A percentile compares a stretch with the other conserved stretches of the same genome.
phyloP scores from a whole-genome alignment of 768 basidiomycete species.

The Guyanaporus albipodus region DNA sequence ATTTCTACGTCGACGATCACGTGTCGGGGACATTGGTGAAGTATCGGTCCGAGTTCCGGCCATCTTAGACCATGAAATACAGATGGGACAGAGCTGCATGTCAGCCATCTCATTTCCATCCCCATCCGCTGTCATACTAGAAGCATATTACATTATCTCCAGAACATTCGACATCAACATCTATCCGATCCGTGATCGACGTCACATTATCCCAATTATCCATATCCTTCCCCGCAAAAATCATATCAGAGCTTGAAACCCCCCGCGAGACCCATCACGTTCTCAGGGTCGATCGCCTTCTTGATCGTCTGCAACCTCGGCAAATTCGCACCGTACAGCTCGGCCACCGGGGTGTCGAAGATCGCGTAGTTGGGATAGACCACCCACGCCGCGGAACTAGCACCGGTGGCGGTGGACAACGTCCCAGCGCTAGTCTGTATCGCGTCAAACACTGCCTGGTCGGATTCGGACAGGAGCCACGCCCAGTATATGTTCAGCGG shows the following conservation, averaged over 20 bases:
- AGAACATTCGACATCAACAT: no score
- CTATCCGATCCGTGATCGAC: no score
- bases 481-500: constrained; percentile 45
- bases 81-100: no score
- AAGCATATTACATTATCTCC: no score
- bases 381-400: constrained; percentile 23
- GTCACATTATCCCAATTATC: no score
- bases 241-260: constrained; percentile 56
- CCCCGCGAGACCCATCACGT: constrained; percentile 60
- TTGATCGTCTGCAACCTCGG: constrained; percentile 38
- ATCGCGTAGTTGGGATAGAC: constrained; percentile 59
- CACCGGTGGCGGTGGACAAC: constrained; percentile 30
- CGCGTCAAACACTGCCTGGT: constrained; percentile 33
- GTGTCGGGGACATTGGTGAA: no score
- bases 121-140: no score
- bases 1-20: no score
- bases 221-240: no score
- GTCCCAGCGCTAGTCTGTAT: constrained; percentile 34
- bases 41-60: no score
- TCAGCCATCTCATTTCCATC: no score
- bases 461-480: not conserved
- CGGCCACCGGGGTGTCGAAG: constrained; percentile 42
- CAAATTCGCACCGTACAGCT: constrained; percentile 45
- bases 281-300: constrained; percentile 44
- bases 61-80: no score